Evolutionary conservation across 306 rosid species (phyloP).

Genomic region (Trifolium fragiferum): DNA sequence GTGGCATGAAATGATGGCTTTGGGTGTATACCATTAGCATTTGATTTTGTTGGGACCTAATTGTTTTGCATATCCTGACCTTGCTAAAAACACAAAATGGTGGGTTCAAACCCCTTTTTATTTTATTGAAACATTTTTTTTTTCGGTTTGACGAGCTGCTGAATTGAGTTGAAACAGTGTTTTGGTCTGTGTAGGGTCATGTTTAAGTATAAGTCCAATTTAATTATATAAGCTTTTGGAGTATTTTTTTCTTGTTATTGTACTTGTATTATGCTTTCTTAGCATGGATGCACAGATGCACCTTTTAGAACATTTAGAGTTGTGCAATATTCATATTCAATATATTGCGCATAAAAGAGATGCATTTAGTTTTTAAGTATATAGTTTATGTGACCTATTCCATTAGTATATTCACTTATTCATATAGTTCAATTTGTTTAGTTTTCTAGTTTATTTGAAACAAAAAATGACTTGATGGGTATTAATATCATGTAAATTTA

Average conservation of each 20-base stretch:
- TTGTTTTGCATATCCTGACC: too few species aligned
- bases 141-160: too few species aligned
- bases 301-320: neutral
- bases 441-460: neutral
- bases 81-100: neutral
- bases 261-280: neutral
- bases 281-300: neutral
- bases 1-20: too few species aligned
- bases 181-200: neutral
- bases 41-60: too few species aligned
- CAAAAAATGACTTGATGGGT: neutral
- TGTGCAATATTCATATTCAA: conserved; percentile 27
- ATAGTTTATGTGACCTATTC: conserved; percentile 7
- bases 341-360: conserved; percentile 23
- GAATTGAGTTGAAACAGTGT: too few species aligned
- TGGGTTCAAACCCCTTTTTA: too few species aligned
- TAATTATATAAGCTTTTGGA: neutral
- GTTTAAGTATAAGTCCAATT: neutral
- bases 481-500: neutral
- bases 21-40: too few species aligned
- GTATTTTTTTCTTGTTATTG: neutral
- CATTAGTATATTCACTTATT: neutral
- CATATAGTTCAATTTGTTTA: neutral
- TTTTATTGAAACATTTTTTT: too few species aligned
- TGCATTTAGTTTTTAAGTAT: conserved; percentile 16